A percentile compares a stretch with the other conserved stretches of the same genome.
Conservation (phyloP, 176 grass and related monocot species). For the Zoysia japonica region DNA sequence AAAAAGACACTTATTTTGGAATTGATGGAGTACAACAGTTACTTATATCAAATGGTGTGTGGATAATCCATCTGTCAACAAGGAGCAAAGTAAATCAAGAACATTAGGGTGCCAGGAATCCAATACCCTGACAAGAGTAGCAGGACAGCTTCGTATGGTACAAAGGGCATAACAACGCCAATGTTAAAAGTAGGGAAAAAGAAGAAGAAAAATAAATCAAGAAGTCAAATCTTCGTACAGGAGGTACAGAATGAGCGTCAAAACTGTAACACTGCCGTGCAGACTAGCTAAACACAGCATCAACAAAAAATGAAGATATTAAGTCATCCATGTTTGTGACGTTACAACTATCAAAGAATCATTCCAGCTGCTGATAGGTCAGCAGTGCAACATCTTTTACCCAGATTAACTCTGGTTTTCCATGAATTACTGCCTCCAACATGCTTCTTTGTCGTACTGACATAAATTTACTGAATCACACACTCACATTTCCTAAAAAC, state of each 20-base stretch:
- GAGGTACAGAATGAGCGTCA: conserved; percentile 35
- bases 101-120: conserved; percentile 13
- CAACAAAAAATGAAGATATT: conserved; percentile 40
- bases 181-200: background rate
- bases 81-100: conserved; percentile 33
- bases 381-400: conserved; percentile 3
- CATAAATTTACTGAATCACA: conserved; percentile 72
- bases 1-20: no score
- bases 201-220: conserved; percentile 21
- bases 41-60: background rate
- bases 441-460: conserved; percentile 25
- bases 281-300: conserved; percentile 38
- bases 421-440: conserved; percentile 19
- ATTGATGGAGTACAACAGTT: background rate
- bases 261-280: conserved; percentile 51
- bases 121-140: conserved; percentile 21
- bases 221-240: conserved; percentile 40
- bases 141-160: conserved; percentile 34
- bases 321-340: conserved; percentile 22
- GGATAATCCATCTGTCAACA: conserved; percentile 16
- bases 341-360: conserved; percentile 17
- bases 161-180: conserved; percentile 24
- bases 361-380: background rate
- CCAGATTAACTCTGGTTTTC: background rate
- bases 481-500: conserved; percentile 89